Evolutionary conservation across 345 rosid genomes (phyloP).

Genomic region (Melaleuca quinquenervia): DNA sequence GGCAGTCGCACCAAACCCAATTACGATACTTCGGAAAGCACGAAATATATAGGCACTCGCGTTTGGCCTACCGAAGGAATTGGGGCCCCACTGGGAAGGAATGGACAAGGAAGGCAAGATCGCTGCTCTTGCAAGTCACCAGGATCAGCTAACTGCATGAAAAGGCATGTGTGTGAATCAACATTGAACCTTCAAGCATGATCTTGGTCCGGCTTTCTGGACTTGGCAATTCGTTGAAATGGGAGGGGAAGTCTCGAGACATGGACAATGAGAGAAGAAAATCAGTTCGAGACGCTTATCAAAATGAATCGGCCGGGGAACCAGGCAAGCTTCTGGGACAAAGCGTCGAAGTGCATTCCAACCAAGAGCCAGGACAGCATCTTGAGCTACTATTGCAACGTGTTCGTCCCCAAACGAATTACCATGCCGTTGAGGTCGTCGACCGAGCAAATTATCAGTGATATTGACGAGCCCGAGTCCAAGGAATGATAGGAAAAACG

Average conservation of each 20-base stretch:
- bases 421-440: conserved; percentile 9
- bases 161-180: conserved; percentile 4
- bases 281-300: conserved; percentile 13
- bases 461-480: conserved; percentile 13
- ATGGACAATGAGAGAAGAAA: conserved; percentile 32
- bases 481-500: background rate
- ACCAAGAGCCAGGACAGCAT: conserved; percentile 15
- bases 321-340: conserved; percentile 16
- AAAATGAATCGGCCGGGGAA: conserved; percentile 8
- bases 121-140: conserved; percentile 22
- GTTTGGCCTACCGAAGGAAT: conserved; percentile 27
- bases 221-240: conserved; percentile 33
- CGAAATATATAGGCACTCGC: conserved; percentile 31
- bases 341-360: conserved; percentile 14
- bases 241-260: conserved; percentile 20
- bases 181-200: conserved; percentile 8
- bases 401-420: conserved; percentile 23
- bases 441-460: conserved; percentile 17
- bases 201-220: conserved; percentile 20
- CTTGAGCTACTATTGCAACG: conserved; percentile 31
- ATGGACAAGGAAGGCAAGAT: conserved; percentile 24
- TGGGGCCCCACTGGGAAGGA: conserved; percentile 1
- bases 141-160: conserved; percentile 19
- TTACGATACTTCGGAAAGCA: conserved; percentile 17
- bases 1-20: conserved; percentile 10